These are phyloP conservation scores for Pseudocercospora ulei DNA, from an alignment of 2,329 filamentous ascomycete genomes.

Conservation along the genomic window DNA sequence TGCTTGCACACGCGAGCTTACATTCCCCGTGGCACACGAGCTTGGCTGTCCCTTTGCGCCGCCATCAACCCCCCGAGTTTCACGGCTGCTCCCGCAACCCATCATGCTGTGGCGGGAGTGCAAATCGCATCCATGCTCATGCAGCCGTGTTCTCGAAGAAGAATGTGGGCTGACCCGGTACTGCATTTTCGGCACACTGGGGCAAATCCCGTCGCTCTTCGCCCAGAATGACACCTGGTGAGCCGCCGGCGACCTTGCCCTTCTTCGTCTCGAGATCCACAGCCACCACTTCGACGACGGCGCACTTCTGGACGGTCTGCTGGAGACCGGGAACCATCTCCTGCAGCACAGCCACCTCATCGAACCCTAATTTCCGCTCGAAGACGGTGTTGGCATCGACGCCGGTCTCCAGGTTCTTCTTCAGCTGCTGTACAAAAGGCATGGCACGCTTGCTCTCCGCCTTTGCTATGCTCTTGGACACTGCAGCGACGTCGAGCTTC, in stretches of 20 bases:
- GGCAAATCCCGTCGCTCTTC: slow-evolving; percentile 52
- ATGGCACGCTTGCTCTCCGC: slow-evolving; percentile 95
- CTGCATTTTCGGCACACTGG: slow-evolving; percentile 58
- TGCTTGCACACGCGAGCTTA: too few species aligned
- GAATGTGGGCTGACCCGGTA: slow-evolving; percentile 74
- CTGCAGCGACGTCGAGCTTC: slow-evolving; percentile 66
- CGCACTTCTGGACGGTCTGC: slow-evolving; percentile 60
- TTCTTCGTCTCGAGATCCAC: slow-evolving; percentile 62
- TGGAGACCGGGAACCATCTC: slow-evolving; percentile 74
- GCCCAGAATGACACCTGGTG: slow-evolving; percentile 44
- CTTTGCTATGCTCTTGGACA: slow-evolving; percentile 70
- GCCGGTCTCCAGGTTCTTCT: slow-evolving; percentile 62
- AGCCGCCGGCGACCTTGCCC: slow-evolving; percentile 48
- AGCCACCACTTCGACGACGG: slow-evolving; percentile 59
- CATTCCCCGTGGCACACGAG: too few species aligned
- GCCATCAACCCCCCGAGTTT: too few species aligned
- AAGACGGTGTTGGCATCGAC: slow-evolving; percentile 61
- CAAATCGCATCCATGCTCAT: slow-evolving; percentile 3
- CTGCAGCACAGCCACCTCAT: slow-evolving; percentile 64
- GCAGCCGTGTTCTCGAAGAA: slow-evolving; percentile 61
- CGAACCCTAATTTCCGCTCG: slow-evolving; percentile 74
- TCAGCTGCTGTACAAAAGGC: slow-evolving; percentile 84
- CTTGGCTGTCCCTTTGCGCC: too few species aligned
- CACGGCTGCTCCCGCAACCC: not conserved
- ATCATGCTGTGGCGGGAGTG: not conserved